Percentiles rank a stretch among this genome's conserved stretches.
These are phyloP conservation scores for Domatiomyces globalis DNA, from an alignment of 2,329 filamentous ascomycete species.

Conservation along the genomic window DNA sequence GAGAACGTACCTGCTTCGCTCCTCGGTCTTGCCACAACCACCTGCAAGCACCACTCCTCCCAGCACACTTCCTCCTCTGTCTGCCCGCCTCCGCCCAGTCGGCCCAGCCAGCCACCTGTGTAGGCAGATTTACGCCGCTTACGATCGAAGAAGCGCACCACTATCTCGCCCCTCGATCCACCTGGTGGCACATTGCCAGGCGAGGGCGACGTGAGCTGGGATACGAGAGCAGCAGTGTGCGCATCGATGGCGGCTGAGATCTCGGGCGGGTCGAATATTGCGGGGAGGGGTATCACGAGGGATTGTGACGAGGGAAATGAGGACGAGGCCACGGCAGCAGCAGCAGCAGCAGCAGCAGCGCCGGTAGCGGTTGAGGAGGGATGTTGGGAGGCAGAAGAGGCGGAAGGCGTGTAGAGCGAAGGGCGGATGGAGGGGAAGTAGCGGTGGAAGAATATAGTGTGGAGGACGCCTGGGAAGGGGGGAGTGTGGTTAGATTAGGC, in stretches of 20 bases:
- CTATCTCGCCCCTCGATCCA: slow-evolving; percentile 61
- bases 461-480: slow-evolving; percentile 56
- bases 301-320: slow-evolving; percentile 9
- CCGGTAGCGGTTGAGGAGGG: slow-evolving; percentile 2
- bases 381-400: slow-evolving; percentile 10
- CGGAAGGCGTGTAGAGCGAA: slow-evolving; percentile 44
- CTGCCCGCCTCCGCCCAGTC: slow-evolving; percentile 28
- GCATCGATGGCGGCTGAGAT: slow-evolving; percentile 89
- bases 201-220: slow-evolving; percentile 53
- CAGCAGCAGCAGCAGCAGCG: background rate
- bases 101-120: slow-evolving; percentile 35
- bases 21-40: slow-evolving; percentile 78
- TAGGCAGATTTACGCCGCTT: slow-evolving; percentile 66
- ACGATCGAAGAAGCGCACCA: slow-evolving; percentile 91
- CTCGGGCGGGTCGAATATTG: slow-evolving; percentile 67
- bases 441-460: slow-evolving; percentile 97
- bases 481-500: slow-evolving; percentile 10
- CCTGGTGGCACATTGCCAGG: slow-evolving; percentile 32
- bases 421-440: slow-evolving; percentile 83
- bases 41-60: slow-evolving; percentile 90
- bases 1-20: slow-evolving; percentile 63
- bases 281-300: slow-evolving; percentile 67
- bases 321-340: background rate
- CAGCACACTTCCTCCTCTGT: slow-evolving; percentile 90
- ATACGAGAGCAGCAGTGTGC: slow-evolving; percentile 62